Evolutionary conservation across 2,329 filamentous ascomycete genomes (phyloP).

Genomic region (Knufia fluminis): DNA sequence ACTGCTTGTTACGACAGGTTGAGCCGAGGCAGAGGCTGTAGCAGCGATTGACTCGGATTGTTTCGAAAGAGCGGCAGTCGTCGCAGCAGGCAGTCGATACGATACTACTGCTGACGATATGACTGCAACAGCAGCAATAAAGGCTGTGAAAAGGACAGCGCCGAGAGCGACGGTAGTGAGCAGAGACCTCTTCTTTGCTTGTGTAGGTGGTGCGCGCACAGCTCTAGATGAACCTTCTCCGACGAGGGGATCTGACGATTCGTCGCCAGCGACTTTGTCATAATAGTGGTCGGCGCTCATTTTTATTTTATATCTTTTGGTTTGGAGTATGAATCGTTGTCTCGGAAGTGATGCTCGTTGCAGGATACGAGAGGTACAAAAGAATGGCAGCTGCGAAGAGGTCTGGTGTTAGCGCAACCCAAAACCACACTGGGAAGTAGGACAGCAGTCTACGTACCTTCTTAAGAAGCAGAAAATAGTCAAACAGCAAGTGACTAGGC

Average conservation of each 20-base stretch:
- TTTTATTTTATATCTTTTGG: neutral
- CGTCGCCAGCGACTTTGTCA: slow-evolving; percentile 11
- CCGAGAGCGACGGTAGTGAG: slow-evolving; percentile 2
- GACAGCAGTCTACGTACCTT: neutral
- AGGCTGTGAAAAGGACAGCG: slow-evolving; percentile 1
- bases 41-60: neutral
- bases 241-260: slow-evolving; percentile 5
- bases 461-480: neutral
- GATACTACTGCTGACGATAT: slow-evolving; percentile 7
- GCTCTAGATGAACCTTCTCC: neutral
- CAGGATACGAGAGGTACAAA: neutral
- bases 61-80: slow-evolving; percentile 3
- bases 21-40: neutral
- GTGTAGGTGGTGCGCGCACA: neutral
- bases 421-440: neutral
- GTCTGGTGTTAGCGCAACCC: neutral
- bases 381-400: slow-evolving; percentile 1
- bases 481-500: neutral
- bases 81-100: slow-evolving; percentile 7
- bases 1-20: neutral
- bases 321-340: neutral
- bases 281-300: slow-evolving; percentile 11
- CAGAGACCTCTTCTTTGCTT: neutral
- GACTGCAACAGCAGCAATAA: slow-evolving; percentile 4
- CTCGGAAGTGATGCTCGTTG: neutral